phyloP scores from a whole-genome alignment of 495 filamentous ascomycete species.

The Penicillium odoratum region DNA sequence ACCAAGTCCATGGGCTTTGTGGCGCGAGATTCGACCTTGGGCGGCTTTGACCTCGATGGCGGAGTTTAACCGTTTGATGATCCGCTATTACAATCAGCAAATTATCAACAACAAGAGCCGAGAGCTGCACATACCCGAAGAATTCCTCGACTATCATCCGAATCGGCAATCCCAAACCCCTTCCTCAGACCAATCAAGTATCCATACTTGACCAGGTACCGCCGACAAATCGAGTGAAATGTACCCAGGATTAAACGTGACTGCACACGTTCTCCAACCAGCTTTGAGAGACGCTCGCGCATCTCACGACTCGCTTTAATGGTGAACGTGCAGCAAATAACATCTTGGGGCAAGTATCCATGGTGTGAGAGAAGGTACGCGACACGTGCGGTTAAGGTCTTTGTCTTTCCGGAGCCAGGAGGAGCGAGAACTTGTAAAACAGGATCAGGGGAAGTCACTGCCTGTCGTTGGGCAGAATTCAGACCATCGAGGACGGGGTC shows the following conservation, averaged over 20 bases:
- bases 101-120: slow-evolving; percentile 3
- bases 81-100: slow-evolving; percentile 50
- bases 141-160: slow-evolving; percentile 72
- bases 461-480: slow-evolving; percentile 79
- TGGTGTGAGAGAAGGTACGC: slow-evolving; percentile 87
- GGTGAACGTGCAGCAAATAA: slow-evolving; percentile 97
- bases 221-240: slow-evolving; percentile 89
- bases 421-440: slow-evolving; percentile 91
- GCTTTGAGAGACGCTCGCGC: slow-evolving; percentile 78
- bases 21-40: slow-evolving; percentile 75
- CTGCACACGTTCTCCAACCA: slow-evolving; percentile 76
- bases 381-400: slow-evolving; percentile 91
- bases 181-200: slow-evolving; percentile 76
- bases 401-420: slow-evolving; percentile 89
- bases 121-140: slow-evolving; percentile 46
- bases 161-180: slow-evolving; percentile 94
- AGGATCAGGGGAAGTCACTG: slow-evolving; percentile 74
- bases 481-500: slow-evolving; percentile 69
- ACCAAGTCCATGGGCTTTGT: slow-evolving; percentile 71
- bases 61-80: slow-evolving; percentile 71
- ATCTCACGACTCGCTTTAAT: slow-evolving; percentile 97
- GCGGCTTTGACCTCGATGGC: slow-evolving; percentile 69
- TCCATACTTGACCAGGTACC: slow-evolving; percentile 85
- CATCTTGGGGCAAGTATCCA: slow-evolving; percentile 80
- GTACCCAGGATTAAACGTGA: slow-evolving; percentile 84